Evolutionary conservation across 805 yeast genomes (phyloP), one percentile per base, ranked within the genome.

Genomic region (Zygosaccharomyces rouxii): DNA sequence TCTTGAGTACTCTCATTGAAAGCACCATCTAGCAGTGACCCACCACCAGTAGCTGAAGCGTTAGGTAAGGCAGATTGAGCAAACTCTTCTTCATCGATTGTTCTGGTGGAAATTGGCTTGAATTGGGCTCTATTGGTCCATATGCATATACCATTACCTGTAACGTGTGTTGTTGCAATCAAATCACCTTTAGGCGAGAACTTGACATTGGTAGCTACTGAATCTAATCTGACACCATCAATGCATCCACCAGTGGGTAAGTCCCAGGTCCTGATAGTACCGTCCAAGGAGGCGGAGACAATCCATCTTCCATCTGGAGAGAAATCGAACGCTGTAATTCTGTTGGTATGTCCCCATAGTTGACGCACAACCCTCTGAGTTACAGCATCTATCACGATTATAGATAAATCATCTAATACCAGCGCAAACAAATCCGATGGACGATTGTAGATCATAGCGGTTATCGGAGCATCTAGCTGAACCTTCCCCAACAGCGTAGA

Each of bases 281-380:
- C 76, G 64, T 94, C 99, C 51, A 89, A 72, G 0, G 89, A 77
- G 1, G 87, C 82, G 21, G 94, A 81, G 7, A 94, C 82, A 30
- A 94, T 71, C 97, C 98, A 94, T 65, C 97, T 81, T 30, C 97
- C 98, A 65, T 90, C 92, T 4, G 96, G 95, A 3, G 95, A 83
- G 62, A 94, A 92, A 64, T 88, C 97, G 64, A 92, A 67, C 0
- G 87, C 77, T 0, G 97, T 89, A 55, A 94, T 82, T 60, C 96
- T 77, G 67, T 90, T 89, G 10, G 84, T 76, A 63, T 94, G 99
- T 4, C 99, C 99, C 72, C 81, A 82, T 49, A 94, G 73, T 52
- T 84, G 85, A 73, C 99, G 83, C 28, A 95, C 92, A 29, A 89
- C 79, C 57, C 79, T 81, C 60, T 82, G 88, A 0, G 97, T 88